Evolutionary conservation across 2,329 filamentous ascomycete species (phyloP).

Genomic region (Podosphaera fusca): DNA sequence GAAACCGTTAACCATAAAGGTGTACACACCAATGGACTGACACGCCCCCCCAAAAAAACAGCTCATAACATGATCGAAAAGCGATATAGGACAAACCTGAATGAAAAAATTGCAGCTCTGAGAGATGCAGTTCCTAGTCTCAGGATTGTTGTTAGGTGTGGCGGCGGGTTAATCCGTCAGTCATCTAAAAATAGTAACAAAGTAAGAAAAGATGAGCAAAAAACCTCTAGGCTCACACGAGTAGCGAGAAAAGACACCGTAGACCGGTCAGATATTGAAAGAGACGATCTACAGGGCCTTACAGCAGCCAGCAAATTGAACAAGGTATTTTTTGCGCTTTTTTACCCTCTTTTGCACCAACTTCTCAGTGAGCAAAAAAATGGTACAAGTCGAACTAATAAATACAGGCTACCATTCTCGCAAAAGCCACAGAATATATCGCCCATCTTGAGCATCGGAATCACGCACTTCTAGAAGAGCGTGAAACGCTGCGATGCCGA

Average conservation of each 20-base stretch:
- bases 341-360: background rate
- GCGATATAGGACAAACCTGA: slow-evolving; percentile 61
- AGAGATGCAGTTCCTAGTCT: slow-evolving; percentile 50
- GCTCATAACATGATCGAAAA: slow-evolving; percentile 29
- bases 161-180: background rate
- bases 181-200: background rate
- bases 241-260: slow-evolving; percentile 23
- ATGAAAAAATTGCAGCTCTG: slow-evolving; percentile 59
- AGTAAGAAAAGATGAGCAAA: background rate
- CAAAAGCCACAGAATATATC: slow-evolving; percentile 27
- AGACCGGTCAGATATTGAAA: slow-evolving; percentile 25
- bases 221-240: slow-evolving; percentile 37
- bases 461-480: background rate
- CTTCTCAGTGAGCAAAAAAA: background rate
- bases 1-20: background rate
- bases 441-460: background rate
- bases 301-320: slow-evolving; percentile 45
- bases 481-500: background rate
- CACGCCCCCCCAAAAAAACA: slow-evolving; percentile 40
- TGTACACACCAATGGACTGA: slow-evolving; percentile 3
- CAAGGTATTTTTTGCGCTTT: slow-evolving; percentile 23
- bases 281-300: slow-evolving; percentile 29
- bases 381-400: background rate
- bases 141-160: slow-evolving; percentile 19
- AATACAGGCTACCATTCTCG: slow-evolving; percentile 34